Percentiles rank a stretch among this genome's conserved stretches.
Evolutionary conservation across 177 flowering plant genomes (phyloP).

Genomic region (Telopea speciosissima): DNA sequence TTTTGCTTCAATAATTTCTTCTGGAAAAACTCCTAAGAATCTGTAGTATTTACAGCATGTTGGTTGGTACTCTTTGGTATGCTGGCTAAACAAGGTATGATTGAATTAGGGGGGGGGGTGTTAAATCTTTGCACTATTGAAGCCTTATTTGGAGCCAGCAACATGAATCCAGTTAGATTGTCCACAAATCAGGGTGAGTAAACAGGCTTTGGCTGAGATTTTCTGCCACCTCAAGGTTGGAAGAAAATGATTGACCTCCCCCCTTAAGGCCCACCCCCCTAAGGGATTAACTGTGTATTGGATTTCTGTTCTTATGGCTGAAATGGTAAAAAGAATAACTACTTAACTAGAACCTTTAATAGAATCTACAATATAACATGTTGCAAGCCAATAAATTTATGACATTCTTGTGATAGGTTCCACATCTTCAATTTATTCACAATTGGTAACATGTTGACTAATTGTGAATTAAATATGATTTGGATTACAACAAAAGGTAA

Average conservation of each 20-base stretch:
- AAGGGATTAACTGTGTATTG: slow-evolving; percentile 31
- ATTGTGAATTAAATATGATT: no score
- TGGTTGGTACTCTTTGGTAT: slow-evolving; percentile 11
- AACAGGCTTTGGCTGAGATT: not conserved
- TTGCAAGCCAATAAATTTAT: not conserved
- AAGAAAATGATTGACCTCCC: no score
- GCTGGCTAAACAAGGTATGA: no score
- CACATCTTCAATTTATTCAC: not conserved
- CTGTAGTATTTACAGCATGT: slow-evolving; percentile 16
- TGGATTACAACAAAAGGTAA: not conserved
- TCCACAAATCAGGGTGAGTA: not conserved
- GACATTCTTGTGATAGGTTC: no score
- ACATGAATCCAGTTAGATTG: not conserved
- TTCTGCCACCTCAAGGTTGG: no score
- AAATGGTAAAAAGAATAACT: slow-evolving; percentile 6
- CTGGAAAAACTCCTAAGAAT: slow-evolving; percentile 20
- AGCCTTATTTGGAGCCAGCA: not conserved
- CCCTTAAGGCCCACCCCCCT: no score
- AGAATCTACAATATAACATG: not conserved
- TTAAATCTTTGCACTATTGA: no score
- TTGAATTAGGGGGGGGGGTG: no score
- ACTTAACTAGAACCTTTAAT: not conserved
- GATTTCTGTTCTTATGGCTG: slow-evolving; percentile 64
- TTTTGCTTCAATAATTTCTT: slow-evolving; percentile 14
- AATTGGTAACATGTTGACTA: no score